Evolutionary conservation across 495 filamentous ascomycete genomes (phyloP).

Genomic region (Massariosphaeria phaeospora): DNA sequence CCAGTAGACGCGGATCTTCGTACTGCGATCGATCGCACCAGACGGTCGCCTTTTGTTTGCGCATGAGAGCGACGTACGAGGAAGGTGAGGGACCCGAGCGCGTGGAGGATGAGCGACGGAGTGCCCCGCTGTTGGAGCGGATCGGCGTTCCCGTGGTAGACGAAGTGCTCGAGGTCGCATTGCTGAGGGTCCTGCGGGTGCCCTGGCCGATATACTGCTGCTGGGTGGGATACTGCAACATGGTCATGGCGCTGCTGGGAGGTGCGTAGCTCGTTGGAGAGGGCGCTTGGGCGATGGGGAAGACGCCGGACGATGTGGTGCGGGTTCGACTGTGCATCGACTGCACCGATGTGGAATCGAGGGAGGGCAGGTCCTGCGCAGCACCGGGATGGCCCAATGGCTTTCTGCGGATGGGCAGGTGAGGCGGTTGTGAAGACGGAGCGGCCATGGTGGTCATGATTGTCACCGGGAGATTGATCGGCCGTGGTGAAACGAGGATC

Average conservation of each 20-base stretch:
- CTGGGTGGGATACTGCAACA: slow-evolving; percentile 26
- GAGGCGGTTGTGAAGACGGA: slow-evolving; percentile 16
- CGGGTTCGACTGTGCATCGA: slow-evolving; percentile 29
- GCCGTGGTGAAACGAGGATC: slow-evolving; percentile 16
- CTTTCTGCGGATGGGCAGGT: slow-evolving; percentile 15
- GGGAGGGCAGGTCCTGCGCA: slow-evolving; percentile 13
- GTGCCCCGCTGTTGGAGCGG: slow-evolving; percentile 44
- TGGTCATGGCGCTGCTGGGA: slow-evolving; percentile 23
- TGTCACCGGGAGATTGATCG: neutral
- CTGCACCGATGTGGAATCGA: neutral
- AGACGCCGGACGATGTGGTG: slow-evolving; percentile 34
- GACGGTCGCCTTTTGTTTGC: slow-evolving; percentile 94
- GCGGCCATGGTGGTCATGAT: slow-evolving; percentile 19
- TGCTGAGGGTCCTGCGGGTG: slow-evolving; percentile 42
- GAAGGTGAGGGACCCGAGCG: slow-evolving; percentile 61
- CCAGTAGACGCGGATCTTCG: slow-evolving; percentile 79
- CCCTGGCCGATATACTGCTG: slow-evolving; percentile 14
- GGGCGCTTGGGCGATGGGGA: slow-evolving; percentile 16
- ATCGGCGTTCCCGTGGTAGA: slow-evolving; percentile 38
- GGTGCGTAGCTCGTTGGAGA: slow-evolving; percentile 15
- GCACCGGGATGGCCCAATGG: slow-evolving; percentile 14
- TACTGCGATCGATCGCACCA: slow-evolving; percentile 96
- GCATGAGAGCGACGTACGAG: slow-evolving; percentile 88
- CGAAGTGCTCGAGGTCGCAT: slow-evolving; percentile 43
- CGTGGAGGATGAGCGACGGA: slow-evolving; percentile 69